Conservation (phyloP, 129 eudicot genomes). For the Cynara cardunculus region DNA sequence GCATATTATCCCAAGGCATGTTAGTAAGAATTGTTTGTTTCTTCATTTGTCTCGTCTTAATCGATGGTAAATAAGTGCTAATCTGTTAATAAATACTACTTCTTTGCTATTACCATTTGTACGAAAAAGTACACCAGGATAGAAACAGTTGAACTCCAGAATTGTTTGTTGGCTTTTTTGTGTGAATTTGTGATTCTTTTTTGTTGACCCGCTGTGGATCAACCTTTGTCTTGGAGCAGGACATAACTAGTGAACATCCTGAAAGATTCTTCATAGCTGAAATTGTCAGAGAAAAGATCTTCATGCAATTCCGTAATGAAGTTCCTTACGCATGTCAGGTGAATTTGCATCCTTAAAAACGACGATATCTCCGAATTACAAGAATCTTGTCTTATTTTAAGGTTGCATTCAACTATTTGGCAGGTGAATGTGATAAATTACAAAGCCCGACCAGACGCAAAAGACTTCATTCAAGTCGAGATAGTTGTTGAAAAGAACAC, state of each 20-base stretch:
- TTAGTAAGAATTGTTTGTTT: background rate
- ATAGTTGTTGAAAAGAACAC: slow-evolving; percentile 89
- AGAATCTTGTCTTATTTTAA: background rate
- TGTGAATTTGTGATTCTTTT: no score
- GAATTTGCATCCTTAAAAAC: slow-evolving; percentile 7
- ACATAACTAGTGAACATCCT: slow-evolving; percentile 94
- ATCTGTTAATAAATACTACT: background rate
- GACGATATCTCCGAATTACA: background rate
- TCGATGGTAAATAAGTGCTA: slow-evolving; percentile 2
- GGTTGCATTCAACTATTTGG: slow-evolving; percentile 3
- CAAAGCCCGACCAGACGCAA: slow-evolving; percentile 85
- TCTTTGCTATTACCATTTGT: background rate
- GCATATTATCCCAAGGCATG: slow-evolving; percentile 86
- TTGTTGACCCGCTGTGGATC: background rate
- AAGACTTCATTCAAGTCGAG: slow-evolving; percentile 97
- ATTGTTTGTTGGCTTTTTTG: no score
- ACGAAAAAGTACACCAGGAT: background rate
- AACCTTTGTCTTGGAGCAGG: slow-evolving; percentile 39
- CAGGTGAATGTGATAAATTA: slow-evolving; percentile 94
- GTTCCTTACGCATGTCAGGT: slow-evolving; percentile 99
- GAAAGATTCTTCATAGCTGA: slow-evolving; percentile 95
- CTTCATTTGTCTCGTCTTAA: background rate
- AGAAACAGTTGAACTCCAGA: no score
- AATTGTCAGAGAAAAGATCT: slow-evolving; percentile 92
- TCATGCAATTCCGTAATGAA: slow-evolving; percentile 96